A percentile compares a stretch with the other conserved stretches of the same genome.
Conservation (phyloP, 2,329 filamentous ascomycete species). For the Colletotrichum plurivorum region DNA sequence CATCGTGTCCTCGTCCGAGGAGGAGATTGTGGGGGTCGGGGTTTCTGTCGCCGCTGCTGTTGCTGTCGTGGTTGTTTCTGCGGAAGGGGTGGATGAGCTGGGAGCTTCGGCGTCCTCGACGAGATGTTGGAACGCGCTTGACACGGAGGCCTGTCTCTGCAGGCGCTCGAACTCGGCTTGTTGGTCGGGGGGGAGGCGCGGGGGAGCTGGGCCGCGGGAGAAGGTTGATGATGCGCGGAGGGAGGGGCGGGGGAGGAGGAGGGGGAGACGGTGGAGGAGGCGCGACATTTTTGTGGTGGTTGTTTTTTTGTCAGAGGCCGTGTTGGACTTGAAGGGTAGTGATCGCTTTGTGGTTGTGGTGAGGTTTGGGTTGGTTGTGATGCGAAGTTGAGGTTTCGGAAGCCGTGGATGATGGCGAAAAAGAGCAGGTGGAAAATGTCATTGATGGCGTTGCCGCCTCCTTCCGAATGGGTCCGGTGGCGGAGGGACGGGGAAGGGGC, state of each 20-base stretch:
- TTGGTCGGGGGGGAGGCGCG: slow-evolving; percentile 87
- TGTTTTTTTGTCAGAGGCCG: neutral
- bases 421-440: too few relatives aligned
- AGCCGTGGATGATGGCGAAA: too few relatives aligned
- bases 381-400: too few relatives aligned
- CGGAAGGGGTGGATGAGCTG: slow-evolving; percentile 35
- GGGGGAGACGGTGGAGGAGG: slow-evolving; percentile 42
- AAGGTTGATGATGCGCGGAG: slow-evolving; percentile 55
- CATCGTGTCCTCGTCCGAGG: slow-evolving; percentile 61
- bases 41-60: slow-evolving; percentile 42
- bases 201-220: slow-evolving; percentile 77
- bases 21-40: slow-evolving; percentile 44
- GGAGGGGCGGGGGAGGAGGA: slow-evolving; percentile 29
- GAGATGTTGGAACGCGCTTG: slow-evolving; percentile 55
- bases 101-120: slow-evolving; percentile 22
- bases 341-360: too few relatives aligned
- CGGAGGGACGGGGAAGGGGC: too few relatives aligned
- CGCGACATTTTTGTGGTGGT: slow-evolving; percentile 40
- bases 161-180: slow-evolving; percentile 93
- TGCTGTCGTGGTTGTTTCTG: slow-evolving; percentile 44
- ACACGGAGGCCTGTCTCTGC: slow-evolving; percentile 73
- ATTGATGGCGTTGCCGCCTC: too few relatives aligned
- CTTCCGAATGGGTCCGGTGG: too few relatives aligned
- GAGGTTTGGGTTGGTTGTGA: too few relatives aligned
- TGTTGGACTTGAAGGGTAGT: too few relatives aligned